phyloP scores from a whole-genome alignment of 1,284 basidiomycete species.

The Leccinum fallax region DNA sequence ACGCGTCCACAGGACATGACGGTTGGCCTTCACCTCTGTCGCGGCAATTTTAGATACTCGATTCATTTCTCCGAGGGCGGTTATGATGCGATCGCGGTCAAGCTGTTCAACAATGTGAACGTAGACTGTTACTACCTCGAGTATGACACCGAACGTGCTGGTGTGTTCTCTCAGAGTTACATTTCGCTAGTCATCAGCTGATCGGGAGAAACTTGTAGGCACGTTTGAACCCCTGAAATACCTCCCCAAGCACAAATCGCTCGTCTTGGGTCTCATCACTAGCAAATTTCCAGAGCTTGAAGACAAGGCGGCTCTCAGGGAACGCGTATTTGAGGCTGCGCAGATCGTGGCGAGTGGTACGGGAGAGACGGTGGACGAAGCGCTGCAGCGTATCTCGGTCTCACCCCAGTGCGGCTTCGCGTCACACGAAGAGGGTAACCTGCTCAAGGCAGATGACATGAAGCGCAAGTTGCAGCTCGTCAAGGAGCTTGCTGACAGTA shows the following conservation, averaged over 20 bases:
- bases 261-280: slow-evolving; percentile 75
- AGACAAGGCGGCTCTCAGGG: slow-evolving; percentile 56
- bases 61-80: slow-evolving; percentile 73
- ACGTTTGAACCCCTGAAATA: slow-evolving; percentile 64
- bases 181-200: not conserved
- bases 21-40: slow-evolving; percentile 74
- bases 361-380: slow-evolving; percentile 54
- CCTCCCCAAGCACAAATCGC: slow-evolving; percentile 67
- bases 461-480: slow-evolving; percentile 26
- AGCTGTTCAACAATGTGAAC: slow-evolving; percentile 72
- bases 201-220: slow-evolving; percentile 9
- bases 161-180: slow-evolving; percentile 35
- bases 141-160: slow-evolving; percentile 77
- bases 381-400: slow-evolving; percentile 65
- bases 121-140: slow-evolving; percentile 81
- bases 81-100: slow-evolving; percentile 73
- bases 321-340: slow-evolving; percentile 67
- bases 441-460: slow-evolving; percentile 25
- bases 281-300: slow-evolving; percentile 73
- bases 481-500: slow-evolving; percentile 25
- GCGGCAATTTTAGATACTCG: slow-evolving; percentile 74
- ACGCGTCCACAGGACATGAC: slow-evolving; percentile 65
- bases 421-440: slow-evolving; percentile 66
- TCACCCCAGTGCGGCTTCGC: slow-evolving; percentile 80
- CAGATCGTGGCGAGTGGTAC: slow-evolving; percentile 55